These are phyloP conservation scores for Blastobotrys apis DNA, from an alignment of 1,139 yeast genomes.

Conservation along the genomic window DNA sequence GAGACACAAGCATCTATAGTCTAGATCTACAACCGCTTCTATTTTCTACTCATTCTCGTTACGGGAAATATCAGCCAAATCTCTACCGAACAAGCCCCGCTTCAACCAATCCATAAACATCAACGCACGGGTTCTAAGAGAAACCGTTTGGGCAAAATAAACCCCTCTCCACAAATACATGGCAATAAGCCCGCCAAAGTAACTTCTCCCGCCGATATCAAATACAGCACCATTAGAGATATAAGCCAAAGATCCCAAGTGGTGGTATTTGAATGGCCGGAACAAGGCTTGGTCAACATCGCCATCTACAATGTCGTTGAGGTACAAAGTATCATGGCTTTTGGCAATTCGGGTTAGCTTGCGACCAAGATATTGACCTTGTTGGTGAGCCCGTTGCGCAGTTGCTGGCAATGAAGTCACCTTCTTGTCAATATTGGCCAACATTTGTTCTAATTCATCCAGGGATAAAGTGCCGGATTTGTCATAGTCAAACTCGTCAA, in stretches of 20 bases:
- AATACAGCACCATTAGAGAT: constrained; percentile 63
- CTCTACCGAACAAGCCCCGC: constrained; percentile 60
- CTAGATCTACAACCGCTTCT: no score
- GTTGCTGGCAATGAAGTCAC: constrained; percentile 64
- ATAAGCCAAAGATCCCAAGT: constrained; percentile 59
- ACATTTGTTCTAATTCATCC: constrained; percentile 45
- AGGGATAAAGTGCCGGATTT: constrained; percentile 47
- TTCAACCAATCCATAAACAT: constrained; percentile 61
- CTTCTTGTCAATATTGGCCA: constrained; percentile 53
- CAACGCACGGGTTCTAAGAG: constrained; percentile 53
- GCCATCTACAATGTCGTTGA: constrained; percentile 43
- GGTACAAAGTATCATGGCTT: constrained; percentile 35
- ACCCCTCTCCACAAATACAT: constrained; percentile 67
- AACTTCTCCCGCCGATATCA: constrained; percentile 49
- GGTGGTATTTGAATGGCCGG: constrained; percentile 54
- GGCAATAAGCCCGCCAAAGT: constrained; percentile 57
- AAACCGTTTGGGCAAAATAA: constrained; percentile 59
- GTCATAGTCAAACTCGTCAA: constrained; percentile 47
- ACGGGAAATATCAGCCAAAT: constrained; percentile 39
- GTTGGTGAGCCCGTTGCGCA: constrained; percentile 65
- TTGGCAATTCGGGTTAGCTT: constrained; percentile 49
- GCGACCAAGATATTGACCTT: constrained; percentile 56
- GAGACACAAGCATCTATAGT: no score
- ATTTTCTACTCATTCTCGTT: constrained; percentile 15
- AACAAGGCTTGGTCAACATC: constrained; percentile 52